phyloP scores from a whole-genome alignment of 2,329 filamentous ascomycete species.

The Anisogramma anomala region DNA sequence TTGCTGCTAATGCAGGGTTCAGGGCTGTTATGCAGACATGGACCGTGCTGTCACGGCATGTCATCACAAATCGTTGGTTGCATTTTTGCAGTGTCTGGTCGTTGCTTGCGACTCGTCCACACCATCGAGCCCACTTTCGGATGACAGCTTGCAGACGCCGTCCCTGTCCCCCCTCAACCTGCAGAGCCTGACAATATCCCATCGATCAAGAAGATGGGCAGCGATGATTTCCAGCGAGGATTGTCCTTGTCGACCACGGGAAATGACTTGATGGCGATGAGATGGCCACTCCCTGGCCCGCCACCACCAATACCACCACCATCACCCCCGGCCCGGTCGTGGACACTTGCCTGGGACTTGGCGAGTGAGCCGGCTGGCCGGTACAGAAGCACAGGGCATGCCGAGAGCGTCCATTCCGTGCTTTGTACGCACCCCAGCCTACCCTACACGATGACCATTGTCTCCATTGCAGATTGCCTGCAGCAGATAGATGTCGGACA shows the following conservation, averaged over 20 bases:
- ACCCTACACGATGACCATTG: neutral
- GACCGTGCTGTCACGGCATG: neutral
- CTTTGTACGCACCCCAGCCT: neutral
- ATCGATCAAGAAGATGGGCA: too few species aligned
- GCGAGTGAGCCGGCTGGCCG: too few species aligned
- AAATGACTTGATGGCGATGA: too few species aligned
- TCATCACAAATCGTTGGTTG: constrained; percentile 4
- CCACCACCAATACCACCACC: too few species aligned
- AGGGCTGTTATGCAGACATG: too few species aligned
- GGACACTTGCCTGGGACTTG: neutral
- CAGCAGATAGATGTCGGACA: constrained; percentile 5
- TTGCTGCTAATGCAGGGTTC: constrained; percentile 7
- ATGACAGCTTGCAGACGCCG: neutral
- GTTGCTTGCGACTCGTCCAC: constrained; percentile 5
- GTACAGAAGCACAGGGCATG: neutral
- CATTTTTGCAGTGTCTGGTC: neutral
- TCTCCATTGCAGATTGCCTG: constrained; percentile 14
- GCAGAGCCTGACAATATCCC: constrained; percentile 1
- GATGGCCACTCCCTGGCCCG: too few species aligned
- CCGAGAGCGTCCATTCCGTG: neutral
- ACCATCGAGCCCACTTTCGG: neutral
- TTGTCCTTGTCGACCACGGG: too few species aligned
- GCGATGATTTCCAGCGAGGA: neutral
- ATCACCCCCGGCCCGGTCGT: neutral
- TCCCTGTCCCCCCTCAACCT: constrained; percentile 5